Percentiles rank a stretch among this genome's conserved stretches.
phyloP scores from a whole-genome alignment of 140 eudicot species.

The Anethum foeniculum region DNA sequence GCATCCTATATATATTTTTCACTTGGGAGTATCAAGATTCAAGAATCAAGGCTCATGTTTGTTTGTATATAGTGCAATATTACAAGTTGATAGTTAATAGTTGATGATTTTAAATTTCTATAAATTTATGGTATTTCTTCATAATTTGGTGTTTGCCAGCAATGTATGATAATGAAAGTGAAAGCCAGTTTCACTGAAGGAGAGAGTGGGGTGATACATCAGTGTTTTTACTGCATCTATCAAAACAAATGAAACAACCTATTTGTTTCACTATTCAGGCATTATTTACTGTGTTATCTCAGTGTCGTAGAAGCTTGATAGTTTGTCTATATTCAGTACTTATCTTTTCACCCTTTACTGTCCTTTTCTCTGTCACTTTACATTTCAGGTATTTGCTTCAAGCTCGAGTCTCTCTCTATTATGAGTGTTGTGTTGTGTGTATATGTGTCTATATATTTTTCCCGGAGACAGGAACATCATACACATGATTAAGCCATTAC shows the following conservation, averaged over 20 bases:
- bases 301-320: constrained; percentile 20
- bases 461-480: neutral
- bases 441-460: neutral
- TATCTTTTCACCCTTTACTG: constrained; percentile 30
- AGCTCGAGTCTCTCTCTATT: neutral
- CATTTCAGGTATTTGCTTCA: constrained; percentile 22
- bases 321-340: constrained; percentile 13
- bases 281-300: neutral
- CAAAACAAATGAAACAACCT: neutral
- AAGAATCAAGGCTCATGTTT: constrained; percentile 31
- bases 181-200: neutral
- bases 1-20: constrained; percentile 10
- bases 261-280: constrained; percentile 4
- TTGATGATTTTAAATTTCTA: neutral
- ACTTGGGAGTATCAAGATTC: constrained; percentile 22
- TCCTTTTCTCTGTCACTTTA: constrained; percentile 20
- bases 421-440: neutral
- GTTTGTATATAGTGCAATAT: constrained; percentile 37
- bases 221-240: neutral
- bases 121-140: neutral
- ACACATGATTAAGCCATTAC: constrained; percentile 1
- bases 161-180: neutral
- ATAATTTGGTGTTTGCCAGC: neutral
- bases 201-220: neutral
- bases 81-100: neutral